phyloP scores from a whole-genome alignment of 768 basidiomycete species.

The Leccinum obscurum region DNA sequence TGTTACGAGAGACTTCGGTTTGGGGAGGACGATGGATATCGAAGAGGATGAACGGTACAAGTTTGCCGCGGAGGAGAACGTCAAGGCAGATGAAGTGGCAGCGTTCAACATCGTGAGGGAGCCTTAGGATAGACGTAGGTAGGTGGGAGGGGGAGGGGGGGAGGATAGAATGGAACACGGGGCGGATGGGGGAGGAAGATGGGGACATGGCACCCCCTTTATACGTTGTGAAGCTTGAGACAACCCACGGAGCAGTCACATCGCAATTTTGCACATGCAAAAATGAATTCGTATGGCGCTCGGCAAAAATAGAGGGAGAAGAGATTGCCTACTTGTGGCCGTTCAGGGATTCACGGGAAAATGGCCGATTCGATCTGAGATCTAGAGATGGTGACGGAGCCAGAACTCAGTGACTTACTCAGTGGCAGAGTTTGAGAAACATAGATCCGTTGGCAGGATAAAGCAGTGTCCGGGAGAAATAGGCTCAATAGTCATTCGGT shows the following conservation, averaged over 20 bases:
- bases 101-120: slow-evolving; percentile 31
- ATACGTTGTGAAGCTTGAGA: slow-evolving; percentile 24
- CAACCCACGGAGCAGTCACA: slow-evolving; percentile 29
- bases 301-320: slow-evolving; percentile 35
- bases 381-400: slow-evolving; percentile 32
- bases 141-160: background rate
- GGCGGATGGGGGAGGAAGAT: slow-evolving; percentile 16
- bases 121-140: slow-evolving; percentile 2
- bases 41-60: slow-evolving; percentile 36
- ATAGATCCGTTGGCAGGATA: slow-evolving; percentile 31
- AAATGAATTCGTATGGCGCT: slow-evolving; percentile 28
- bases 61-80: slow-evolving; percentile 33
- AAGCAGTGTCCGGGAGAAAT: slow-evolving; percentile 24
- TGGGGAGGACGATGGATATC: slow-evolving; percentile 31
- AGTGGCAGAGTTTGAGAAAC: slow-evolving; percentile 29
- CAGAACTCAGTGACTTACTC: slow-evolving; percentile 11
- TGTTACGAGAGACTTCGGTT: slow-evolving; percentile 28
- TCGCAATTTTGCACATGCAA: slow-evolving; percentile 22
- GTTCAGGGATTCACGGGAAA: slow-evolving; percentile 38
- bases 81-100: slow-evolving; percentile 30
- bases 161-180: slow-evolving; percentile 5
- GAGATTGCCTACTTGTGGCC: slow-evolving; percentile 33
- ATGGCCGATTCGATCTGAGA: slow-evolving; percentile 30
- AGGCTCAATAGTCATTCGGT: slow-evolving; percentile 13
- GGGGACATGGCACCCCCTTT: slow-evolving; percentile 29